These are phyloP conservation scores for Nicotiana obtusifolia DNA, from an alignment of 257 asterid species.

Conservation along the genomic window DNA sequence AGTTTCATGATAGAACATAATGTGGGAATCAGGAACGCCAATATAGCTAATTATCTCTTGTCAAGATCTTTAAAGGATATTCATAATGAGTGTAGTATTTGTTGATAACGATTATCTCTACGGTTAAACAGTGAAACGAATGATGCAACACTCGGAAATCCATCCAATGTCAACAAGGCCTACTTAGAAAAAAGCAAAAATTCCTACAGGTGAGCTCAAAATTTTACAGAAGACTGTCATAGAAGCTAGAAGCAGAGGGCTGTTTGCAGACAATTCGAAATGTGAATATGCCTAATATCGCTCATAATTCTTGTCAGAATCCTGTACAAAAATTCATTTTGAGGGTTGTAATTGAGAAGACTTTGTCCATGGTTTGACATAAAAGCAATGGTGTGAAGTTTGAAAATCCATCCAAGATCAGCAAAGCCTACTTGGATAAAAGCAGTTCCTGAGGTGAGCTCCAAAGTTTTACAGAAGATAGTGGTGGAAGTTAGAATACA, in stretches of 20 bases:
- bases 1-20: not conserved
- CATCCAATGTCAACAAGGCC: not conserved
- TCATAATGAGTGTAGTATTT: not conserved
- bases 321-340: not conserved
- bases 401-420: not conserved
- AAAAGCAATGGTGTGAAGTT: not conserved
- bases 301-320: not conserved
- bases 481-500: not conserved
- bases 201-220: not conserved
- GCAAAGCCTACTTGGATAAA: not conserved
- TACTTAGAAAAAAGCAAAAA: not conserved
- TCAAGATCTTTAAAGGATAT: not conserved
- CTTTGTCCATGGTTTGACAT: not conserved
- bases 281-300: not conserved
- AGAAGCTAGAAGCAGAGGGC: not conserved
- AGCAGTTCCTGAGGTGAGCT: not conserved
- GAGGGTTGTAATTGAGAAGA: not conserved
- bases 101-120: not conserved
- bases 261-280: not conserved
- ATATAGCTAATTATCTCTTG: not conserved
- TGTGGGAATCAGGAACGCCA: not conserved
- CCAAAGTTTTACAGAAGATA: not conserved
- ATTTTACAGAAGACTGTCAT: not conserved
- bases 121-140: not conserved
- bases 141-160: not conserved